phyloP scores from a whole-genome alignment of 179 eudicot species.

The Corrigiola litoralis region DNA sequence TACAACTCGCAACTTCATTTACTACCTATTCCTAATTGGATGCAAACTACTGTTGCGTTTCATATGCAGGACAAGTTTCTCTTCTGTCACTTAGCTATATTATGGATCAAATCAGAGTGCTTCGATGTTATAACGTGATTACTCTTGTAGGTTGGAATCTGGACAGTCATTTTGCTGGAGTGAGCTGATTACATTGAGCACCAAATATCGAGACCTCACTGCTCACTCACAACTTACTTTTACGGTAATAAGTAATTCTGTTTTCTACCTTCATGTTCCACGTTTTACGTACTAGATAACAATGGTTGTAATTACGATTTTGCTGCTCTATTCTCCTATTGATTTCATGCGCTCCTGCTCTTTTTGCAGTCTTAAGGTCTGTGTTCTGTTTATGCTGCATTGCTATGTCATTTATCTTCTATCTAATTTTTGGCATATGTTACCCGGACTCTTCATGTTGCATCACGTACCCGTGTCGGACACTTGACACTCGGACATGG shows the following conservation, averaged over 20 bases:
- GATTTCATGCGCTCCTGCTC: no score
- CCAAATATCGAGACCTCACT: slow-evolving; percentile 90
- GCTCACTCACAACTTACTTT: slow-evolving; percentile 81
- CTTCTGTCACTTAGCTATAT: neutral
- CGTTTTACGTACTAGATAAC: neutral
- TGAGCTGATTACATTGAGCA: slow-evolving; percentile 81
- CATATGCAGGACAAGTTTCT: neutral
- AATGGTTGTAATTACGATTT: neutral
- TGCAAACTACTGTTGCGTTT: neutral
- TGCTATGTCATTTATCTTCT: no score
- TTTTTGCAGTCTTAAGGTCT: neutral
- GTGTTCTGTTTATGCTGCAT: neutral
- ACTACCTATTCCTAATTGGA: neutral
- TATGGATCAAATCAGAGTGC: neutral
- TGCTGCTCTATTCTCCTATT: neutral
- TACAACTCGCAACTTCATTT: neutral
- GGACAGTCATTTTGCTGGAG: slow-evolving; percentile 92
- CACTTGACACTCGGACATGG: no score
- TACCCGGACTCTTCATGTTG: no score
- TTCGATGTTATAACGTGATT: slow-evolving; percentile 4
- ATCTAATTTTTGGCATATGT: no score
- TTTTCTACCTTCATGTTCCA: neutral
- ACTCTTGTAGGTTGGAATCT: slow-evolving; percentile 63
- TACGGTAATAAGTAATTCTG: slow-evolving; percentile 45
- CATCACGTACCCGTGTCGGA: no score